A percentile compares a stretch with the other conserved stretches of the same genome.
Conservation (phyloP, 306 rosid species). For the Prunus mira region DNA sequence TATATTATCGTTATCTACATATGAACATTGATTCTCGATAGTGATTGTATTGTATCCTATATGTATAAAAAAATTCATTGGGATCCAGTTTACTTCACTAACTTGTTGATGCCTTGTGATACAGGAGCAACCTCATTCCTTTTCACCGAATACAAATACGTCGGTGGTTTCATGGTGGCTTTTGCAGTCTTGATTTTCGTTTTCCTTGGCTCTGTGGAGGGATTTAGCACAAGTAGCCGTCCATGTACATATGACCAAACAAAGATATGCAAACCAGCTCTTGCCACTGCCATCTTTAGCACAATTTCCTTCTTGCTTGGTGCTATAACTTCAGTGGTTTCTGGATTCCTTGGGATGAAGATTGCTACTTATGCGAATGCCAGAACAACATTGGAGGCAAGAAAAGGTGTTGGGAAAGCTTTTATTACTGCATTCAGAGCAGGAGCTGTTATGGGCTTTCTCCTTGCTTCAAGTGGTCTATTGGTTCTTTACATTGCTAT, state of each 20-base stretch:
- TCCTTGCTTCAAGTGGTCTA: constrained; percentile 92
- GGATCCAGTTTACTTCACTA: constrained; percentile 5
- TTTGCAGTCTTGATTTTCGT: constrained; percentile 83
- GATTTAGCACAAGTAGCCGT: constrained; percentile 74
- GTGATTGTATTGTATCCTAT: constrained; percentile 9
- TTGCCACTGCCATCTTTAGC: constrained; percentile 83
- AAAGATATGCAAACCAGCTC: constrained; percentile 80
- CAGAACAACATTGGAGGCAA: constrained; percentile 86
- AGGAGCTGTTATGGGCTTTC: constrained; percentile 98
- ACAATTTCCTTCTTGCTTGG: constrained; percentile 82
- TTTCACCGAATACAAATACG: constrained; percentile 77
- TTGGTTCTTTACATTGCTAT: constrained; percentile 80
- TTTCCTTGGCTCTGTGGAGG: constrained; percentile 95
- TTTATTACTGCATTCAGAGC: constrained; percentile 85
- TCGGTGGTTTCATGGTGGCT: constrained; percentile 78
- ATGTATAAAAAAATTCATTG: background rate
- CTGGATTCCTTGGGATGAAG: constrained; percentile 98
- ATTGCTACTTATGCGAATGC: constrained; percentile 98
- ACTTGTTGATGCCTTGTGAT: constrained; percentile 22
- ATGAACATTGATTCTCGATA: background rate
- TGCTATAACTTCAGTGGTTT: constrained; percentile 72
- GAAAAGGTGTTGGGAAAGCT: constrained; percentile 97
- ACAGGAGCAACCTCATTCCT: constrained; percentile 96
- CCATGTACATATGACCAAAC: constrained; percentile 62
- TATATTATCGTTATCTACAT: constrained; percentile 1